Evolutionary conservation across 164 flowering plant species (phyloP).

Genomic region (Berberis thunbergii): DNA sequence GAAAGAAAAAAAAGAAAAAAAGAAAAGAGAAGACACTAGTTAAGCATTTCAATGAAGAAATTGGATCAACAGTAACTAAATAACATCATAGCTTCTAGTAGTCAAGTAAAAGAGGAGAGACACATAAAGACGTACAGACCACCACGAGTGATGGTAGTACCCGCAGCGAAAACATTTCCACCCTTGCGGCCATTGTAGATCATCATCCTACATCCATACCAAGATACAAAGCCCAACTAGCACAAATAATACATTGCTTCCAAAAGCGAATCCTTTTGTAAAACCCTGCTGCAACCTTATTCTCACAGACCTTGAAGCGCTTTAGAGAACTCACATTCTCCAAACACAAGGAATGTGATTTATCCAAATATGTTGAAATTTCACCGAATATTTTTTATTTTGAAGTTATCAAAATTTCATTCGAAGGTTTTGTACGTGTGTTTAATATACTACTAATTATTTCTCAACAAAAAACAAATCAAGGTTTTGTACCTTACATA

Average conservation of each 20-base stretch:
- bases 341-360: neutral
- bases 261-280: slow-evolving; percentile 2
- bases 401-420: no score
- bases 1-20: neutral
- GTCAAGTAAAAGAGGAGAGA: neutral
- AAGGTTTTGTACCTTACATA: no score
- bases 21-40: neutral
- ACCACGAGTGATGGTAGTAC: neutral
- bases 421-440: no score
- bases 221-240: slow-evolving; percentile 1
- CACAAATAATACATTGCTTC: neutral
- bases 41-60: no score
- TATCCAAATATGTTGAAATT: no score
- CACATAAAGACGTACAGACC: neutral
- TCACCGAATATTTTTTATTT: no score
- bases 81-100: no score
- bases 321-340: neutral
- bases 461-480: no score
- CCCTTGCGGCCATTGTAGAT: neutral
- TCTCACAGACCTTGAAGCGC: neutral
- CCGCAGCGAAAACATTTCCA: neutral
- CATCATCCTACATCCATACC: slow-evolving; percentile 3
- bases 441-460: no score
- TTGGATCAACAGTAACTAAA: no score
- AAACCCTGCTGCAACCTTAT: slow-evolving; percentile 1